These are phyloP conservation scores for Cotoneaster glaucophyllus DNA, from an alignment of 306 rosid genomes.

Conservation along the genomic window DNA sequence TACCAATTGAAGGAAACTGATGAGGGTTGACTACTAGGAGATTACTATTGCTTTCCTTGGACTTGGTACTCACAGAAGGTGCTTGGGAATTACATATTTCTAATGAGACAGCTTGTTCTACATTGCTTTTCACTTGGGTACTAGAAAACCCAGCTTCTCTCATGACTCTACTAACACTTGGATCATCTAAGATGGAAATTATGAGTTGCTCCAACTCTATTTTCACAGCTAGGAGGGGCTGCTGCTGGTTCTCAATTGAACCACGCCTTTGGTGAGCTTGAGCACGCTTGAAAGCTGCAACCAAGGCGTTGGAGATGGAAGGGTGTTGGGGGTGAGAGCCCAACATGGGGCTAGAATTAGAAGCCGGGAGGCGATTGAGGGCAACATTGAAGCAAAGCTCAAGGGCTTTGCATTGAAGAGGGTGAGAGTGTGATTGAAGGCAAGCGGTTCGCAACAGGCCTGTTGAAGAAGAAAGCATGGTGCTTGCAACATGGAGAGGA, in stretches of 20 bases:
- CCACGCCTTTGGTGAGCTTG: slow-evolving; percentile 98
- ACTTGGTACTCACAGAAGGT: slow-evolving; percentile 33
- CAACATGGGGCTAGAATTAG: slow-evolving; percentile 65
- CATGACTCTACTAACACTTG: slow-evolving; percentile 96
- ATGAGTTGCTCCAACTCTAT: slow-evolving; percentile 84
- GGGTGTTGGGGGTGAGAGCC: slow-evolving; percentile 49
- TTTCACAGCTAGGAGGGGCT: slow-evolving; percentile 72
- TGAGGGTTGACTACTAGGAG: slow-evolving; percentile 9
- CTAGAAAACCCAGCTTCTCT: slow-evolving; percentile 85
- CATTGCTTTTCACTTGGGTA: slow-evolving; percentile 79
- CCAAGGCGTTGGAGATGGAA: slow-evolving; percentile 88
- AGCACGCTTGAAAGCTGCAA: slow-evolving; percentile 91
- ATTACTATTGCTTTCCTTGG: slow-evolving; percentile 33
- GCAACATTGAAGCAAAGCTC: slow-evolving; percentile 99
- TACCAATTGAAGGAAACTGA: neutral
- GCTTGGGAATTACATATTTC: slow-evolving; percentile 53
- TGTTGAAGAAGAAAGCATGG: slow-evolving; percentile 62
- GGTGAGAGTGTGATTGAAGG: slow-evolving; percentile 89
- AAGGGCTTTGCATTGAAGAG: slow-evolving; percentile 92
- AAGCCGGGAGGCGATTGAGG: slow-evolving; percentile 80
- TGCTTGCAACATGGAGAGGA: slow-evolving; percentile 89
- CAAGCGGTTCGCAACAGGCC: slow-evolving; percentile 75
- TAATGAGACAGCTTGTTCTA: slow-evolving; percentile 73
- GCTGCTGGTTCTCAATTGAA: slow-evolving; percentile 90
- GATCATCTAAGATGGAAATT: slow-evolving; percentile 86